Evolutionary conservation across 2,329 filamentous ascomycete genomes (phyloP), one percentile per base, ranked within the genome.

Genomic region (Colletotrichum sp.): DNA sequence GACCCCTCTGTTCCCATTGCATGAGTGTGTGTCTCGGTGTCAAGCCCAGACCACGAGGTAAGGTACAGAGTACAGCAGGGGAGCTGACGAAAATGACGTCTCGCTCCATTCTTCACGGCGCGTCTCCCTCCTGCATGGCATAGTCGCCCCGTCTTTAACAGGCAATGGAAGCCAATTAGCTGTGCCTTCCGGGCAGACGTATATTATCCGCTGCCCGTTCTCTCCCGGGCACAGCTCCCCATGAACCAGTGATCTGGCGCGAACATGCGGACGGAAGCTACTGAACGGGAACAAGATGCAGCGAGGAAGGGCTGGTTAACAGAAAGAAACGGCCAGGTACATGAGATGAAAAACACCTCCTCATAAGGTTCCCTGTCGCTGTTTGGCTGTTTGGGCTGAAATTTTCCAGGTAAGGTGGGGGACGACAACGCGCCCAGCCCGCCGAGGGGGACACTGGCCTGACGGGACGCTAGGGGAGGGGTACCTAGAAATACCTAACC

Each of bases 341-440:
- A 30, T 61, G 58, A 61, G 28, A 30, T 61, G 55, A 58, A 28
- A 48, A 48, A 48, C 1, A 61, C 28, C 58, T 61, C 56, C 6
- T 38, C 36, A 0, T 38, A 18, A 18, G 12, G 58, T 32, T 32
- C 58, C 58, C 32, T 61, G 28, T 32, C 30, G 30, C 30, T 32
- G 58, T 36, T 69, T 75, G 73, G 73, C 30, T 32, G 30, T 36
- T 69, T 75, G 73, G 73, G 73, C 70, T 64, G 73, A 75, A 75
- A 75, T 75, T 73, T 65, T 16, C 43, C 43, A 38, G 36, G 73
- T 52, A 34, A 48, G 52, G 61, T 32, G 32, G 32, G 28, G 30
- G 30, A 55, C 13, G 38, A 58, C 28, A 48, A 62, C 43, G 15
- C 30, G 24, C 38, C 43, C 32, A 62, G 18, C 32, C 28, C 15